phyloP scores from a whole-genome alignment of 2,329 filamentous ascomycete genomes.

The Parascedosporium putredinis region DNA sequence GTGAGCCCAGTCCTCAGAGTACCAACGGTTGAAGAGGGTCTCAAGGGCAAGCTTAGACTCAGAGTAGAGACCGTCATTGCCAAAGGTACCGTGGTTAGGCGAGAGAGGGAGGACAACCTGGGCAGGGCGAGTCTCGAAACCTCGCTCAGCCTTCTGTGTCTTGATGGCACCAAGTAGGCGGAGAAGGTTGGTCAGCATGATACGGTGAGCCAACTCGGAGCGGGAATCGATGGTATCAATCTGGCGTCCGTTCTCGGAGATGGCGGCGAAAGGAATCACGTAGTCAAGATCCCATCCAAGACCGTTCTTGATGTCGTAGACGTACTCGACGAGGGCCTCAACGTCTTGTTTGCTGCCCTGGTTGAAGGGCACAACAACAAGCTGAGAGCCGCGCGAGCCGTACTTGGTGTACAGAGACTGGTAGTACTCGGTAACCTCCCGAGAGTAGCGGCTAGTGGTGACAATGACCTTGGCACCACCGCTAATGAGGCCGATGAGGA shows the following conservation, averaged over 20 bases:
- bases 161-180: constrained; percentile 87
- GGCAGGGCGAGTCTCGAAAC: constrained; percentile 89
- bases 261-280: constrained; percentile 92
- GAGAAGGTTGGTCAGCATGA: constrained; percentile 96
- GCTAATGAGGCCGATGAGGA: constrained; percentile 89
- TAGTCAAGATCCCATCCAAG: constrained; percentile 97
- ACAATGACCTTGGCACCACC: constrained; percentile 95
- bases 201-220: constrained; percentile 93
- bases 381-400: constrained; percentile 86
- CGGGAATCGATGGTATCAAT: constrained; percentile 96
- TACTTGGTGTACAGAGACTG: constrained; percentile 96
- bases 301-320: constrained; percentile 92
- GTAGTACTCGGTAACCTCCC: constrained; percentile 97
- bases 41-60: constrained; percentile 96
- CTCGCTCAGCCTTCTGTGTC: constrained; percentile 74
- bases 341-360: constrained; percentile 98
- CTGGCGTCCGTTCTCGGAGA: constrained; percentile 93
- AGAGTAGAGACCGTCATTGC: constrained; percentile 94
- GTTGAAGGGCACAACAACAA: constrained; percentile 98
- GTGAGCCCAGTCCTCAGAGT: constrained; percentile 93
- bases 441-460: constrained; percentile 92
- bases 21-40: constrained; percentile 97
- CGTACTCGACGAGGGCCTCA: constrained; percentile 86
- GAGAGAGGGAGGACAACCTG: constrained; percentile 94
- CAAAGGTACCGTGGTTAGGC: constrained; percentile 96